These are phyloP conservation scores for Codiaeum variegatum DNA, from an alignment of 441 rosid species.

Conservation along the genomic window DNA sequence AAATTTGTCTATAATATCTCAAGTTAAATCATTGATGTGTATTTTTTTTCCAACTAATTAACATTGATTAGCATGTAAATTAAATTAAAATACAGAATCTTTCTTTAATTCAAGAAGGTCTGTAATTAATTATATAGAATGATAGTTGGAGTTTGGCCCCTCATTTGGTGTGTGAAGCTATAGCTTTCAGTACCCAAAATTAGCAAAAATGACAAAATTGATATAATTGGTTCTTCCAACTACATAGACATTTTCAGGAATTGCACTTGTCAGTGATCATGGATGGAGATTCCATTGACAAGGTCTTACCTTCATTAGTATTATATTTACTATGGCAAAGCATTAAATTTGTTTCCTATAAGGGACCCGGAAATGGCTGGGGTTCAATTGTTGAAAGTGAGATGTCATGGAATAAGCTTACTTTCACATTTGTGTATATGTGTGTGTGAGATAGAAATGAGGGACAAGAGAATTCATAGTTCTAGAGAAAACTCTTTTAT, in stretches of 20 bases:
- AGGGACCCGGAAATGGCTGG: constrained; percentile 18
- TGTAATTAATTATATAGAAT: background rate
- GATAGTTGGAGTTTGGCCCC: constrained; percentile 24
- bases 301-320: constrained; percentile 5
- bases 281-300: constrained; percentile 21
- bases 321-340: background rate
- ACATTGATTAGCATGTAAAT: background rate
- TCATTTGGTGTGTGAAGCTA: constrained; percentile 20
- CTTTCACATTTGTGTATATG: background rate
- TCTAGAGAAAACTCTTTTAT: background rate
- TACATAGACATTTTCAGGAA: constrained; percentile 12
- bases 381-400: constrained; percentile 29
- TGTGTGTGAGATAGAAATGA: background rate
- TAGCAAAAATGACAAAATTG: constrained; percentile 21
- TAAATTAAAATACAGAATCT: background rate
- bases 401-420: constrained; percentile 15
- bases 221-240: constrained; percentile 26
- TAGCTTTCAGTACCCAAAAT: constrained; percentile 29
- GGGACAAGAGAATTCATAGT: background rate
- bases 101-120: background rate
- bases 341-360: background rate
- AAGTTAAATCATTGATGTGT: background rate
- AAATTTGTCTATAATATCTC: too few relatives aligned
- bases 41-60: background rate
- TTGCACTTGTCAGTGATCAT: constrained; percentile 34